Evolutionary conservation across 805 yeast species (phyloP).

Genomic region (Komagataella pseudopastoris): DNA sequence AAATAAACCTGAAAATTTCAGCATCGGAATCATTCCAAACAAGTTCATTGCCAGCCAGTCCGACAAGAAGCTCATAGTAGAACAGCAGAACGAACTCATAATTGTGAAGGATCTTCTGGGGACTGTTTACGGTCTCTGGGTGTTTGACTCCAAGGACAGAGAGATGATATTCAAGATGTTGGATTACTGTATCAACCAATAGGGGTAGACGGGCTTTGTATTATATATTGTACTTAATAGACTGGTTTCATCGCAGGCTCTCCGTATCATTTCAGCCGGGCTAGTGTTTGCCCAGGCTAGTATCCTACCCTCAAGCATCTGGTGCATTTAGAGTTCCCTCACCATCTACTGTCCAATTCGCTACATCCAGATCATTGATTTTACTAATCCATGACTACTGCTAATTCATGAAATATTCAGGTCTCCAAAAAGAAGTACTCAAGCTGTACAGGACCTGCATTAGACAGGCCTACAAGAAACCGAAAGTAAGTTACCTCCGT

Average conservation of each 20-base stretch:
- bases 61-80: constrained; percentile 36
- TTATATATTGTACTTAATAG: not conserved
- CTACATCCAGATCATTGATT: not conserved
- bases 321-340: not conserved
- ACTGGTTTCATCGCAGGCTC: too few relatives aligned
- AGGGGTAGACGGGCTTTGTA: not conserved
- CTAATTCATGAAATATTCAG: constrained; percentile 14
- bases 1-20: constrained; percentile 54
- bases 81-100: constrained; percentile 53
- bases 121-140: constrained; percentile 69
- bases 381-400: not conserved
- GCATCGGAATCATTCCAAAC: constrained; percentile 54
- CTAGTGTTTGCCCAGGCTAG: too few relatives aligned
- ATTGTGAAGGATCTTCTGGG: constrained; percentile 56
- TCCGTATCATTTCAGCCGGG: not conserved
- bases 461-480: constrained; percentile 30
- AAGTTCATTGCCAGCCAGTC: constrained; percentile 19
- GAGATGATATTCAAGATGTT: constrained; percentile 37
- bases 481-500: constrained; percentile 16
- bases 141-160: constrained; percentile 57
- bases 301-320: too few relatives aligned
- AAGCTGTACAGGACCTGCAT: constrained; percentile 33
- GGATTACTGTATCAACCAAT: constrained; percentile 6
- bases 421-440: constrained; percentile 39
- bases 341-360: not conserved